These are phyloP conservation scores for Epichloe scottii DNA, from an alignment of 2,329 filamentous ascomycete species.

Conservation along the genomic window DNA sequence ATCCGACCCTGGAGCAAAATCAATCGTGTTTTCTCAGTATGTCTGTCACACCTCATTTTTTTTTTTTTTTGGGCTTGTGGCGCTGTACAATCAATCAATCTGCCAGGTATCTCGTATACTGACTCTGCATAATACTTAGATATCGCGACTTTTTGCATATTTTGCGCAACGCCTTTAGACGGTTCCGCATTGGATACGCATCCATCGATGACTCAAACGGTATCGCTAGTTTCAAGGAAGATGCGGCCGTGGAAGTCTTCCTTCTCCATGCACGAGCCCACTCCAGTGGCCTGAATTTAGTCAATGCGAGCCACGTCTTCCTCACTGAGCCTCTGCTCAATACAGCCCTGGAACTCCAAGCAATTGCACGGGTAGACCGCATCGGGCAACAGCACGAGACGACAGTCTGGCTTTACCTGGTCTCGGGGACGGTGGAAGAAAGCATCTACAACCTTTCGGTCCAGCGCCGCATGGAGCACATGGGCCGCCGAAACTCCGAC, in stretches of 20 bases:
- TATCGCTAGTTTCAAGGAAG: slow-evolving; percentile 62
- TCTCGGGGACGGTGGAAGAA: slow-evolving; percentile 85
- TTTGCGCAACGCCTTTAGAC: slow-evolving; percentile 54
- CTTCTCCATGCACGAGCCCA: slow-evolving; percentile 82
- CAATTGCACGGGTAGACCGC: slow-evolving; percentile 85
- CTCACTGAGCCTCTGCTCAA: slow-evolving; percentile 90
- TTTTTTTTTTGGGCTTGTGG: not conserved
- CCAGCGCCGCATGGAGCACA: slow-evolving; percentile 63
- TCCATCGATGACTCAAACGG: slow-evolving; percentile 58
- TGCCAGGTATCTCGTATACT: not conserved
- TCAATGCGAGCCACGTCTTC: slow-evolving; percentile 89
- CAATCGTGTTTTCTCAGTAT: slow-evolving; percentile 82
- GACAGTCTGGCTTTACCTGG: slow-evolving; percentile 88
- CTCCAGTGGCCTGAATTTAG: slow-evolving; percentile 77
- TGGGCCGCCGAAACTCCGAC: slow-evolving; percentile 33
- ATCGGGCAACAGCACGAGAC: slow-evolving; percentile 84
- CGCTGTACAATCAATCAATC: too few relatives aligned
- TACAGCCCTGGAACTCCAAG: slow-evolving; percentile 85
- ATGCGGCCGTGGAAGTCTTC: slow-evolving; percentile 67
- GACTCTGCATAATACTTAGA: slow-evolving; percentile 12
- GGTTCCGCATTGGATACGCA: slow-evolving; percentile 61
- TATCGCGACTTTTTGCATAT: slow-evolving; percentile 71
- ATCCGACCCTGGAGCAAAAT: slow-evolving; percentile 76
- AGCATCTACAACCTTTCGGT: slow-evolving; percentile 84
- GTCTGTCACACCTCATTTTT: slow-evolving; percentile 4